Base-by-base conservation (phyloP, 441 rosid genomes). In the Populus hybrid region DNA sequence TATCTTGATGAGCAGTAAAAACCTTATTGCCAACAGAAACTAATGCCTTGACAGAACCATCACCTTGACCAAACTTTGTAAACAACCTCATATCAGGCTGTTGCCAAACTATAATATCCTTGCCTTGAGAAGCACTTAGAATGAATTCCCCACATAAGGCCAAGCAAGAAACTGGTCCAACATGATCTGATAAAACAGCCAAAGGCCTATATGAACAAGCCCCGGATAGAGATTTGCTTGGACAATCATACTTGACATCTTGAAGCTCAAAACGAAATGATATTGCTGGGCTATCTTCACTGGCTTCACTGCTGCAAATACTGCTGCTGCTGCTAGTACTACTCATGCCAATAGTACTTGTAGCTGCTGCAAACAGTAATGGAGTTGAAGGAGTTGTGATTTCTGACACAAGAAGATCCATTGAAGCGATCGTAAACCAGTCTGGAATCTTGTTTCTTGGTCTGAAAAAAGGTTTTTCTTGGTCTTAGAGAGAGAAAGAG, bases 71-170 rank as follows among this genome's bases (percentile, higher is more conserved):
- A 16, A 94, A 94, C 81, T 91, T 94, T 0, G 98, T 90, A 77
- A 94, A 91, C 77, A 85, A 72, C 84, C 87, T 88, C 86, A 94
- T 82, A 81, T 94, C 97, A 26, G 98, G 98, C 87, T 91, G 97
- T 67, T 94, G 97, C 98, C 98, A 94, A 7, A 92, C 98, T 65
- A 94, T 94, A 34, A 94, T 94, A 77, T 94, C 98, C 73, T 86
- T 94, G 0, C 97, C 98, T 35, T 90, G 95, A 6, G 98, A 94
- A 1, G 95, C 98, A 57, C 93, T 94, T 42, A 94, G 78, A 74
- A 92, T 81, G 80, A 94, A 94, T 77, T 94, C 98, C 9, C 98
- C 98, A 1, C 97, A 92, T 26, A 92, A 75, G 7, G 97, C 97
- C 72, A 94, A 71, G 83, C 91, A 92, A 6, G 97, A 94, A 74